Base-by-base conservation (phyloP, 306 rosid species). In the Cicer arietinum region DNA sequence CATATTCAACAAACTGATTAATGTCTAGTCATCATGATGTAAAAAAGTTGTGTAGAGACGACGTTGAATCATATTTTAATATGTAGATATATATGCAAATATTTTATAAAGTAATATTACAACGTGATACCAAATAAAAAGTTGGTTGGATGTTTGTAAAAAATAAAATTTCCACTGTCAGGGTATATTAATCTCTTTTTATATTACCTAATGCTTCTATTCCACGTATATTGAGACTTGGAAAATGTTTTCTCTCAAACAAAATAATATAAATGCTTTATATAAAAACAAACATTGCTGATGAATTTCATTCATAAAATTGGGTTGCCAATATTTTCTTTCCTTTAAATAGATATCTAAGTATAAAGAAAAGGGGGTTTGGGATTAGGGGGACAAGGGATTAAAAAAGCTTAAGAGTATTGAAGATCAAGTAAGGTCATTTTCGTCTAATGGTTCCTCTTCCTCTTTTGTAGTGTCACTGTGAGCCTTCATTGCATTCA, bases 371-470 rank as follows among this genome's bases (percentile, higher is more conserved):
- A 57, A 22, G 11, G n/a, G 0, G 60, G 37, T 7, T 54, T 18
- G 35, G 12, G 60, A 12, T 7, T 54, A 8, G 35, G 30, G 37
- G 40, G 62, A 11, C 39, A 10, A 57, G 8, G 41, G 8, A 22
- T 57, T 22, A 22, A 8, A 53, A 8, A 22, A 22, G 39, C 14
- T 22, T 22, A 57, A 57, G 41, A 57, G 20, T 57, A 22, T 59
- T 59, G 66, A 60, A 35, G 67, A 47, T 74, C 72, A 94, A 50
- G 98, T 94, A 47, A 94, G 96, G 76, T 94, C 94, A 78, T 91
- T 74, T 84, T 91, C 98, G 14, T 94, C 96, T 11, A 91, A 80
- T 18, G 83, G 77, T 67, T 88, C 83, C 62, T 82, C 96, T 17
- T 82, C 84, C 22, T 86, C 90, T 45, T 79, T 79, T 11, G 60